Percentiles rank a stretch among this genome's conserved stretches.
Conservation (phyloP, 108 stramenopile species). For the Fragilaria crotonensis region DNA sequence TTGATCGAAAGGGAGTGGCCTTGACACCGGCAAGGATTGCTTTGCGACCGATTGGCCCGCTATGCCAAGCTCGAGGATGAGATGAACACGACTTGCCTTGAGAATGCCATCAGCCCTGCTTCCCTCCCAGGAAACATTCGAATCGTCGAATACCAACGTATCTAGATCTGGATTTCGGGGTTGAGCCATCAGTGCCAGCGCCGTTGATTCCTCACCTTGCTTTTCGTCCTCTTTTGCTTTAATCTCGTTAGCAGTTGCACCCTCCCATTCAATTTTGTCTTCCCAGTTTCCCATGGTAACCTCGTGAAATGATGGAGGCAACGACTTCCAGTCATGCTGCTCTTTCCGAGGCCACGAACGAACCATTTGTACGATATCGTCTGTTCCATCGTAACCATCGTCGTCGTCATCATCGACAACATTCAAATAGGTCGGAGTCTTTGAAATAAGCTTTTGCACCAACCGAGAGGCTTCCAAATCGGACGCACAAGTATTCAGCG, state of each 20-base stretch:
- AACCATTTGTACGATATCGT: neutral
- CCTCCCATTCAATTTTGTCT: constrained; percentile 73
- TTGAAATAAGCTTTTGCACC: constrained; percentile 30
- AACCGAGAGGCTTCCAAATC: constrained; percentile 4
- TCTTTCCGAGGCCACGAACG: neutral
- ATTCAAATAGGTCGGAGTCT: constrained; percentile 29
- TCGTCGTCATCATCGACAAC: neutral
- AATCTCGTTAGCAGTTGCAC: constrained; percentile 37
- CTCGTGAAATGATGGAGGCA: constrained; percentile 52
- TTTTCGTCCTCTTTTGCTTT: constrained; percentile 5
- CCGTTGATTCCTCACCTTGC: constrained; percentile 9
- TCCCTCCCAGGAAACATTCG: constrained; percentile 58
- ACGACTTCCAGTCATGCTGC: neutral
- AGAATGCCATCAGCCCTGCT: constrained; percentile 36
- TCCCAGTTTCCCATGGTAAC: constrained; percentile 80
- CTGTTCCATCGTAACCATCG: constrained; percentile 22
- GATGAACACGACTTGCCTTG: constrained; percentile 37
- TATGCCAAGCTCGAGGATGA: constrained; percentile 69
- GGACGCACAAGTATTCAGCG: neutral
- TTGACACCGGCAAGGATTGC: constrained; percentile 50
- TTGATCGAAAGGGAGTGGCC: constrained; percentile 56
- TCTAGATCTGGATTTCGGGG: constrained; percentile 76
- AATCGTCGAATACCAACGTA: constrained; percentile 48
- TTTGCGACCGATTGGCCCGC: constrained; percentile 73
- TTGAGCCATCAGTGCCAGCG: constrained; percentile 24